These are phyloP conservation scores for Dictyostelium firmibasis DNA, from an alignment of 78 protist genomes.

Conservation along the genomic window DNA sequence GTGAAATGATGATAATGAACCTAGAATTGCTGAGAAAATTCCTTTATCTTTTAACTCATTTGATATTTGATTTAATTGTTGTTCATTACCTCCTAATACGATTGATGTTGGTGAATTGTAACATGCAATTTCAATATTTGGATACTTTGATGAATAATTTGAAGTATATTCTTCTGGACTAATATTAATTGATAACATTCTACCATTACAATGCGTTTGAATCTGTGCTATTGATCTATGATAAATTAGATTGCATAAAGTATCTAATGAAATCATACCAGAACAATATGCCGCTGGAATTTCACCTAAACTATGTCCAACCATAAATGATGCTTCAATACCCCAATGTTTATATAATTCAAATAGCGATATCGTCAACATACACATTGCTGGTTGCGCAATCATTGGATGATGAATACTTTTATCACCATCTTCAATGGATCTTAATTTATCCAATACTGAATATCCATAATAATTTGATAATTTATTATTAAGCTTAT, in stretches of 20 bases:
- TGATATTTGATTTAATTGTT: neutral
- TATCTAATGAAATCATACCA: neutral
- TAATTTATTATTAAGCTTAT: neutral
- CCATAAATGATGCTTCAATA: neutral
- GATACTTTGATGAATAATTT: neutral
- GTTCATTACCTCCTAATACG: neutral
- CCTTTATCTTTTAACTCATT: neutral
- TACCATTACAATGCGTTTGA: constrained; percentile 17
- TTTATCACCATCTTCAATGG: neutral
- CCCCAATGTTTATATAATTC: neutral
- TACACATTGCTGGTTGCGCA: neutral
- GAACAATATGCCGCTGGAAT: constrained; percentile 24
- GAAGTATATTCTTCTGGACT: neutral
- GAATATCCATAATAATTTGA: neutral
- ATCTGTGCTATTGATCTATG: neutral
- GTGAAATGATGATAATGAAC: neutral
- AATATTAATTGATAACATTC: constrained; percentile 44
- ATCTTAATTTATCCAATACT: neutral
- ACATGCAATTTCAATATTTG: constrained; percentile 45
- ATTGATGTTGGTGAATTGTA: constrained; percentile 38
- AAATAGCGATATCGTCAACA: neutral
- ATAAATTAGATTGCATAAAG: neutral
- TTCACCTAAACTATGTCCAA: constrained; percentile 45
- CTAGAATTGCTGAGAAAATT: neutral
- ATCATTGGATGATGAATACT: neutral